Percentiles rank a stretch among this genome's conserved stretches.
Evolutionary conservation across 768 basidiomycete species (phyloP).

Genomic region (Podaxis sp.): DNA sequence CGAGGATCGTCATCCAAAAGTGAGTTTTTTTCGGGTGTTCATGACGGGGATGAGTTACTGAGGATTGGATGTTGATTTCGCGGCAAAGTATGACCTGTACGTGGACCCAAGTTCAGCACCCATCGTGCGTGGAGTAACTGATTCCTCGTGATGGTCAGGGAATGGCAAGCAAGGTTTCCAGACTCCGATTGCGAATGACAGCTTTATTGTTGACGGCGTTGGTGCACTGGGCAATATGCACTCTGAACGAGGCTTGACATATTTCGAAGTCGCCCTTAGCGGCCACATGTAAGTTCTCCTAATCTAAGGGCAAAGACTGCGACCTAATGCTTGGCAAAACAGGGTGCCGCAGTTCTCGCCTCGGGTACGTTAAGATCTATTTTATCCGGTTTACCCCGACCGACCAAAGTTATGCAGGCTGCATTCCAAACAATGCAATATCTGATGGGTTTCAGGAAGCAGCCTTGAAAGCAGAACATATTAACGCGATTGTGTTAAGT

Average conservation of each 20-base stretch:
- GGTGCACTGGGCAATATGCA: slow-evolving; percentile 67
- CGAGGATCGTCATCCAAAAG: slow-evolving; percentile 66
- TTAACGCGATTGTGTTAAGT: neutral
- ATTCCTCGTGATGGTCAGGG: slow-evolving; percentile 21
- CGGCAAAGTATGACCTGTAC: slow-evolving; percentile 39
- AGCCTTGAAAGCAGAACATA: slow-evolving; percentile 28
- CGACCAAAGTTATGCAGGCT: slow-evolving; percentile 36
- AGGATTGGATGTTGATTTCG: neutral
- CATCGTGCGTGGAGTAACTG: neutral
- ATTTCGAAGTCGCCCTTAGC: slow-evolving; percentile 61
- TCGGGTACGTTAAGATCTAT: slow-evolving; percentile 34
- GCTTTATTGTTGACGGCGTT: slow-evolving; percentile 68
- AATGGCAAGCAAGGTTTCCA: slow-evolving; percentile 72
- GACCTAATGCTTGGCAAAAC: slow-evolving; percentile 1
- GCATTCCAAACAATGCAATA: slow-evolving; percentile 70
- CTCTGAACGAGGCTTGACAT: slow-evolving; percentile 65
- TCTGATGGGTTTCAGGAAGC: slow-evolving; percentile 60
- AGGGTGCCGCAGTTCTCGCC: slow-evolving; percentile 72
- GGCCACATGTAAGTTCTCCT: slow-evolving; percentile 61
- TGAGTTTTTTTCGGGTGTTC: slow-evolving; percentile 25
- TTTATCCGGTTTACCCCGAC: neutral
- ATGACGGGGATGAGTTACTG: neutral
- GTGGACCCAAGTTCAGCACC: slow-evolving; percentile 9
- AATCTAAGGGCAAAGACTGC: neutral
- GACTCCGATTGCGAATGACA: slow-evolving; percentile 60